A percentile compares a stretch with the other conserved stretches of the same genome.
Conservation (phyloP, 2,329 filamentous ascomycete genomes). For the Decorospora gaudefroyi region DNA sequence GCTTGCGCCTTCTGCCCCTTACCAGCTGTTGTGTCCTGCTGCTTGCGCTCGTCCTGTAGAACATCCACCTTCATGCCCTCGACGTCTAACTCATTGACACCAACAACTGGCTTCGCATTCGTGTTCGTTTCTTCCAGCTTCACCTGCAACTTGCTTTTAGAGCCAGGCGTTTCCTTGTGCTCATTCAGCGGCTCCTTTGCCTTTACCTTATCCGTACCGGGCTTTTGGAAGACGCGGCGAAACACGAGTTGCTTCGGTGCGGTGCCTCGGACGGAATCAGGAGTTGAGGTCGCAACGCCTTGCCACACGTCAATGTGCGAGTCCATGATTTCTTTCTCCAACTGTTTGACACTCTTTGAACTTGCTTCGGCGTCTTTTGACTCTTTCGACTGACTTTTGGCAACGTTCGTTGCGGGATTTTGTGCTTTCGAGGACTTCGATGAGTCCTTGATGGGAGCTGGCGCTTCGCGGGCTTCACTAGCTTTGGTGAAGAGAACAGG, state of each 20-base stretch:
- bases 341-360: neutral
- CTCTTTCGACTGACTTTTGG: neutral
- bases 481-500: too few relatives aligned
- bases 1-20: neutral
- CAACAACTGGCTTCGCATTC: neutral
- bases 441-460: too few relatives aligned
- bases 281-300: neutral
- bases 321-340: neutral
- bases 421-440: too few relatives aligned
- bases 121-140: too few relatives aligned
- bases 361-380: neutral
- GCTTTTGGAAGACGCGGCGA: neutral
- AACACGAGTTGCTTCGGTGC: neutral
- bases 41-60: neutral
- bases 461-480: too few relatives aligned
- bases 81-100: neutral
- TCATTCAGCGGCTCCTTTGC: neutral
- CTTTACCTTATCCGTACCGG: neutral
- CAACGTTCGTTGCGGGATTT: neutral
- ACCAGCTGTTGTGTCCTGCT: neutral
- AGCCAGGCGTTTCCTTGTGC: neutral
- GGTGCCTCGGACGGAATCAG: neutral
- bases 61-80: neutral
- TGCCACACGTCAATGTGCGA: neutral
- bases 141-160: neutral